Base-by-base conservation (phyloP, 164 flowering plant genomes). In the Cinnamomum chago region DNA sequence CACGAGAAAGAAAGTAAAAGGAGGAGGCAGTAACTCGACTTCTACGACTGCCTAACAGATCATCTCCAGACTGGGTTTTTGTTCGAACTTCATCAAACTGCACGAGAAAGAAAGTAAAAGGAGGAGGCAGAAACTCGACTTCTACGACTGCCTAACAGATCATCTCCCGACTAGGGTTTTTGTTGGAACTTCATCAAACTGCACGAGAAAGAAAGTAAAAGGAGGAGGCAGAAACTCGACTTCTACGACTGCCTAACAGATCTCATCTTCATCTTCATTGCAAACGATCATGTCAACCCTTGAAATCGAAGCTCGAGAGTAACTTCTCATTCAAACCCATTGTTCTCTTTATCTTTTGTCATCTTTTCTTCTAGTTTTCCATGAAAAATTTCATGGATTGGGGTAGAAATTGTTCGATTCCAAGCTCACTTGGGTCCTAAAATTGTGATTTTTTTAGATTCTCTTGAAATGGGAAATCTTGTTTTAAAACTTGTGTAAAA, bases 251-350 rank as follows among this genome's bases (percentile, higher is more conserved):
- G n/a, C 3, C 0, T 17, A 17, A 55, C 18, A 55, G 6, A 55
- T 55, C 60, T 55, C 60, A 18, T 55, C 60, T n/a, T n/a, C n/a
- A n/a, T n/a, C n/a, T 55, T 55, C 13, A 15, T 55, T 15, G 60
- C 60, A 17, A 14, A 25, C 30, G 20, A 51, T 73, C 27, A 90
- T 90, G 93, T 87, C 94, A 23, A 84, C 97, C 52, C 84, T 92
- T 7, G 97, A 92, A 85, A 92, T 92, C 77, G 97, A 92, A 87
- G 97, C 97, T 68, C 91, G 93, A 72, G 97, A 92, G 97, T 92
- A 85, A 78, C 90, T 68, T 30, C 62, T 24, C 50, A 6, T 51
- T 40, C 20, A 5, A 62, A 62, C 33, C 58, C 58, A 30, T 64
- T 5, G 7, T n/a, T 68, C 55, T 68, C n/a, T 68, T 9, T 35